These are phyloP conservation scores for Starmerella kuoi DNA, from an alignment of 805 yeast species.

Conservation along the genomic window DNA sequence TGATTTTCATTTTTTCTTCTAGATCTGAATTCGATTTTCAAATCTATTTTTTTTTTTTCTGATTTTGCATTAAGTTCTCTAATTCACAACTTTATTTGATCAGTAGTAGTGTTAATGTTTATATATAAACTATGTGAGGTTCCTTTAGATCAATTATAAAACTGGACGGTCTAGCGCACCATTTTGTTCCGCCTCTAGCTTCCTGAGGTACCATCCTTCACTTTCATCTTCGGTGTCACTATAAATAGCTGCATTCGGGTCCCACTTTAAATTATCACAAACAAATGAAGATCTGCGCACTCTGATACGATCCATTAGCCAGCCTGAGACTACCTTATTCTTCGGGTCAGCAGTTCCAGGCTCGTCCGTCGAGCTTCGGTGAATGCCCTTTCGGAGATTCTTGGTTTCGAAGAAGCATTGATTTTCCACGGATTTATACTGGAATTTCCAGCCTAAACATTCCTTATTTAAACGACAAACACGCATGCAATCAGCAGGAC, in stretches of 20 bases:
- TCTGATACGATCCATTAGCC: slow-evolving; percentile 28
- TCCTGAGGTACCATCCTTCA: slow-evolving; percentile 23
- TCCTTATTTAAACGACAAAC: slow-evolving; percentile 9
- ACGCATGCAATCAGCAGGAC: slow-evolving; percentile 8
- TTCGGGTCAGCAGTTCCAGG: slow-evolving; percentile 7
- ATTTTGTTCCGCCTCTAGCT: slow-evolving; percentile 7
- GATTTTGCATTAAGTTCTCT: no score
- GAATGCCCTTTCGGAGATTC: slow-evolving; percentile 15
- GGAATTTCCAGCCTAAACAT: slow-evolving; percentile 18
- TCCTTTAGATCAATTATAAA: no score
- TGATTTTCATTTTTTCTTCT: no score
- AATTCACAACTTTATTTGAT: no score
- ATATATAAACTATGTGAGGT: no score
- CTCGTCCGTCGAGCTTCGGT: slow-evolving; percentile 3
- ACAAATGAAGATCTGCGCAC: slow-evolving; percentile 17
- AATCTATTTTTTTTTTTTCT: no score
- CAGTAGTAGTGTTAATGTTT: no score
- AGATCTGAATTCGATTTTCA: no score
- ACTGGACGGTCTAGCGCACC: no score
- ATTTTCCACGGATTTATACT: not conserved
- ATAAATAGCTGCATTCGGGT: slow-evolving; percentile 5
- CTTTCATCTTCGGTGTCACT: slow-evolving; percentile 8
- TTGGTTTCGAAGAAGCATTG: slow-evolving; percentile 9
- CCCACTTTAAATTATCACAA: slow-evolving; percentile 18
- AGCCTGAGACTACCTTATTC: slow-evolving; percentile 23